A percentile compares a stretch with the other conserved stretches of the same genome.
phyloP scores from a whole-genome alignment of 345 rosid genomes.

The Aquilaria malaccensis region DNA sequence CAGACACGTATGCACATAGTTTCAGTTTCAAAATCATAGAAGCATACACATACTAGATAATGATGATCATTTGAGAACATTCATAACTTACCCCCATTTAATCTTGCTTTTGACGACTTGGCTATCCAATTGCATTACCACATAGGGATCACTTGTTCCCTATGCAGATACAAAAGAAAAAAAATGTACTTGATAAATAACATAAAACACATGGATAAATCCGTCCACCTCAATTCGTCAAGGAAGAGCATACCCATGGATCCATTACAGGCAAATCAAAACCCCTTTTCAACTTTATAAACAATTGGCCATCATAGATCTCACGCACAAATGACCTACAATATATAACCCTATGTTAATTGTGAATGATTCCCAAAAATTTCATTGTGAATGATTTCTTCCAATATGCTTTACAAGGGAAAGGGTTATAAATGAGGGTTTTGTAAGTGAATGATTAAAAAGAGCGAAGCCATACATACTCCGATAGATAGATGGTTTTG shows the following conservation, averaged over 20 bases:
- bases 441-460: background rate
- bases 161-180: conserved; percentile 20
- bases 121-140: conserved; percentile 81
- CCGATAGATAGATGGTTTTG: conserved; percentile 71
- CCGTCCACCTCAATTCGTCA: conserved; percentile 2
- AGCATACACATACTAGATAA: no score
- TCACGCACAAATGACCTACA: conserved; percentile 77
- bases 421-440: no score
- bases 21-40: no score
- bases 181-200: background rate
- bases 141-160: conserved; percentile 92
- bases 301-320: conserved; percentile 77
- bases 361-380: background rate
- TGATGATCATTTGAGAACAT: background rate
- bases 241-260: conserved; percentile 64
- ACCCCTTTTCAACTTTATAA: conserved; percentile 70
- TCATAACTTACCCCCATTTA: conserved; percentile 57
- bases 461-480: conserved; percentile 41
- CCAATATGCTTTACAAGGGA: no score
- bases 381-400: no score
- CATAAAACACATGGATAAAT: background rate
- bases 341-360: background rate
- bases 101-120: conserved; percentile 77
- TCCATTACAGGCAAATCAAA: conserved; percentile 84
- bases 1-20: no score